Conservation (phyloP, 169 alveolate genomes). For the Amoebophrya sp. region DNA sequence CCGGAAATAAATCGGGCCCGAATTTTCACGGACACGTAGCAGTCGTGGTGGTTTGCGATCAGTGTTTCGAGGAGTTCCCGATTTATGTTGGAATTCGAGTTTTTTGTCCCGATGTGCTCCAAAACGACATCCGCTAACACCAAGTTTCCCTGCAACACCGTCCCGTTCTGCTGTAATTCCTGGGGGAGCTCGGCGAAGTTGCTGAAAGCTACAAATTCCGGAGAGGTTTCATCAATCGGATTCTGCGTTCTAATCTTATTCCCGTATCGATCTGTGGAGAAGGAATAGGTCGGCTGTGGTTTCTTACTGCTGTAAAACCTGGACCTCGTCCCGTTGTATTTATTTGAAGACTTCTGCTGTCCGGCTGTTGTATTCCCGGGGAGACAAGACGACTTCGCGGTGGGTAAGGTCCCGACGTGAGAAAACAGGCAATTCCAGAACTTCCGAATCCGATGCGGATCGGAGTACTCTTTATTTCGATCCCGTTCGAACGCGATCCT, state of each 20-base stretch:
- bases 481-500: too few species aligned
- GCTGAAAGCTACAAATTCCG: too few species aligned
- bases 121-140: not conserved
- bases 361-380: too few species aligned
- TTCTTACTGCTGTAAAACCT: too few species aligned
- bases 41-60: not conserved
- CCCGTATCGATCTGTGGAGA: too few species aligned
- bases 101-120: not conserved
- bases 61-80: not conserved
- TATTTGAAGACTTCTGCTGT: too few species aligned
- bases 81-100: not conserved
- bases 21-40: not conserved
- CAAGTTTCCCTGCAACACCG: not conserved
- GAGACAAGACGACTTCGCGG: not conserved
- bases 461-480: too few species aligned
- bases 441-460: not conserved
- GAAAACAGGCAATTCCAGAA: not conserved
- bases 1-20: not conserved
- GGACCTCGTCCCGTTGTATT: too few species aligned
- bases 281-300: too few species aligned
- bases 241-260: too few species aligned
- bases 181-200: not conserved
- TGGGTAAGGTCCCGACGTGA: not conserved
- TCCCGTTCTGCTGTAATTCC: not conserved
- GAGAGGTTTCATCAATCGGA: too few species aligned